Conservation (phyloP, 768 basidiomycete genomes). For the Rhodosporidiobolus odoratus region DNA sequence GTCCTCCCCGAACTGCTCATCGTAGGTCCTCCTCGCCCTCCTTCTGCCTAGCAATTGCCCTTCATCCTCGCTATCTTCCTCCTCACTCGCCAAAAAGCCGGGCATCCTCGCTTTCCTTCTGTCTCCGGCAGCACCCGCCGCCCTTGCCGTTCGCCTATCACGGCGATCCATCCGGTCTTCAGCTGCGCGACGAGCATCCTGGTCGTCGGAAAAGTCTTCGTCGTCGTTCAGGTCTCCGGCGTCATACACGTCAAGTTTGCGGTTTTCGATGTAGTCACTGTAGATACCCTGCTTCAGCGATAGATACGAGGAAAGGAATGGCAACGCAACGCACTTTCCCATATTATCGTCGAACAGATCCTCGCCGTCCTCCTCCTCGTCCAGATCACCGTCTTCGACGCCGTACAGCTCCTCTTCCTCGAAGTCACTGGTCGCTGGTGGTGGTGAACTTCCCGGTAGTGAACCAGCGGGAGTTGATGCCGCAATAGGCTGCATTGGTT, state of each 20-base stretch:
- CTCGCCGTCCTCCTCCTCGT: conserved; percentile 71
- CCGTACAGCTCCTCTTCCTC: conserved; percentile 66
- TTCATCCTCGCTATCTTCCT: conserved; percentile 62
- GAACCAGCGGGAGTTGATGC: conserved; percentile 56
- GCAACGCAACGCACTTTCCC: conserved; percentile 59
- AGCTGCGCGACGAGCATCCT: conserved; percentile 67
- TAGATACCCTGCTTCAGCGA: neutral
- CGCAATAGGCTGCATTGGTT: conserved; percentile 7
- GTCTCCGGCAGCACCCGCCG: conserved; percentile 55
- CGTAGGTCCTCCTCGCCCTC: conserved; percentile 83
- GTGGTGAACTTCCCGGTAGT: conserved; percentile 79
- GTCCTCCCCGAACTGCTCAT: conserved; percentile 85
- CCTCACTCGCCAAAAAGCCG: conserved; percentile 77
- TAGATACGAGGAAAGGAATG: neutral
- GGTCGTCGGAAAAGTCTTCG: conserved; percentile 61
- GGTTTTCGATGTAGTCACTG: conserved; percentile 76
- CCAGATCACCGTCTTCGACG: conserved; percentile 49
- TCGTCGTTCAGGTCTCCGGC: conserved; percentile 81
- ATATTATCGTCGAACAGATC: conserved; percentile 79
- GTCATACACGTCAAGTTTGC: conserved; percentile 77
- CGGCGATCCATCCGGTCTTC: conserved; percentile 83
- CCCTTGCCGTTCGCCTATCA: conserved; percentile 66
- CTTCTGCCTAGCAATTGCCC: conserved; percentile 62
- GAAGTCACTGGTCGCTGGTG: conserved; percentile 63
- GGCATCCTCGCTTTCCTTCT: conserved; percentile 75